Percentiles rank a stretch among this genome's conserved stretches.
phyloP scores from a whole-genome alignment of 306 rosid species.

The Vigna radiata region DNA sequence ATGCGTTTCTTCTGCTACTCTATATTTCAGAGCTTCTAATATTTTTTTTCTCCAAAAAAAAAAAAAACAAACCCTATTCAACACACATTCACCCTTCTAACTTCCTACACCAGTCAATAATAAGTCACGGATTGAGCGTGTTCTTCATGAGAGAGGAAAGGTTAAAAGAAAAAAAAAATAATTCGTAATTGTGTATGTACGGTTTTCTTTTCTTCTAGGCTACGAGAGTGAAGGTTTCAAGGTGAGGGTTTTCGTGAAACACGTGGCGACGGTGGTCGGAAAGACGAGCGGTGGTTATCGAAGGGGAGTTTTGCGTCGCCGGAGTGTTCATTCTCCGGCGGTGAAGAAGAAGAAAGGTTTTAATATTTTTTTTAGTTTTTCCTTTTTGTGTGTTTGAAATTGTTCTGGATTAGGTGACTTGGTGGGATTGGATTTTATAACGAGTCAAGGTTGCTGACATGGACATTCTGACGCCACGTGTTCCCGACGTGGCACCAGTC shows the following conservation, averaged over 20 bases:
- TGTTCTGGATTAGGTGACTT: slow-evolving; percentile 43
- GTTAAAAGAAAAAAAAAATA: background rate
- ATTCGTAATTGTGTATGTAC: background rate
- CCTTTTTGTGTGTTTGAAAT: background rate
- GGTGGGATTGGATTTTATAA: slow-evolving; percentile 52
- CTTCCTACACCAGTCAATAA: slow-evolving; percentile 39
- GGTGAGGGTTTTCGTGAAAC: slow-evolving; percentile 68
- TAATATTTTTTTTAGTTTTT: background rate
- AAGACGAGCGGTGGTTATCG: slow-evolving; percentile 57
- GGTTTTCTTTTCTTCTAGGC: slow-evolving; percentile 41
- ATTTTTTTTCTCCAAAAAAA: background rate
- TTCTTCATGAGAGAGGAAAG: background rate
- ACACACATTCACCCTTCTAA: slow-evolving; percentile 33
- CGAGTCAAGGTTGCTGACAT: slow-evolving; percentile 50
- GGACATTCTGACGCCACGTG: slow-evolving; percentile 52
- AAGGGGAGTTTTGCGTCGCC: slow-evolving; percentile 42
- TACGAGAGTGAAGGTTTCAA: slow-evolving; percentile 40
- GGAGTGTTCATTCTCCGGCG: slow-evolving; percentile 80
- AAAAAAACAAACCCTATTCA: background rate
- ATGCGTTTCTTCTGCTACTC: slow-evolving; percentile 14
- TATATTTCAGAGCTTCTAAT: slow-evolving; percentile 27
- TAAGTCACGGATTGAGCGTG: slow-evolving; percentile 38
- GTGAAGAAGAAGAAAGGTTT: background rate
- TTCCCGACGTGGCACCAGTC: slow-evolving; percentile 37
- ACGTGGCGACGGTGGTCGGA: slow-evolving; percentile 83